phyloP scores from a whole-genome alignment of 177 flowering plant genomes.

The Vitis hybrid region DNA sequence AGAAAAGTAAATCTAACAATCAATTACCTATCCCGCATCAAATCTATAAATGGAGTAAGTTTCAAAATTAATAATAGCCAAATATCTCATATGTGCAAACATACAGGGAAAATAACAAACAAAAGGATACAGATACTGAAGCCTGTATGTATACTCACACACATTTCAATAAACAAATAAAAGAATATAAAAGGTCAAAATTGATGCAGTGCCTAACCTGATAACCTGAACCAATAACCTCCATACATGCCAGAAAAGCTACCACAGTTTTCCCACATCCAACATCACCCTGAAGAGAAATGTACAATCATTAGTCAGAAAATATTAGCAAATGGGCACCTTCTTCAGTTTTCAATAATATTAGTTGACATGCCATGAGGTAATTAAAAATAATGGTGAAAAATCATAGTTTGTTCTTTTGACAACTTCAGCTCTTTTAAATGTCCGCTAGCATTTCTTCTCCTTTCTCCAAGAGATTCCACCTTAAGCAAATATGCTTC shows the following conservation, averaged over 20 bases:
- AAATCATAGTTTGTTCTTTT: too few species aligned
- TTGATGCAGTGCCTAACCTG: conserved; percentile 52
- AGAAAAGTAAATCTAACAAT: conserved; percentile 8
- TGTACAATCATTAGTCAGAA: neutral
- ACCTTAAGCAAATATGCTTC: too few species aligned
- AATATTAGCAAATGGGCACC: neutral
- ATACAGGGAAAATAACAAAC: too few species aligned
- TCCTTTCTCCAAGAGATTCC: too few species aligned
- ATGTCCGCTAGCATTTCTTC: too few species aligned
- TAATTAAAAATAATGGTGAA: neutral
- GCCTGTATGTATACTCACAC: neutral
- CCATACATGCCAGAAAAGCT: conserved; percentile 96
- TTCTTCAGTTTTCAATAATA: neutral
- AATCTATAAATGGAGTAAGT: neutral
- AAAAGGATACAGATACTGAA: too few species aligned
- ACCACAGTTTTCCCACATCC: conserved; percentile 98
- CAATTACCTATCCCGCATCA: neutral
- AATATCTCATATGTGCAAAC: too few species aligned
- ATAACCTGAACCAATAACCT: conserved; percentile 86
- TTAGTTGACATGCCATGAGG: neutral
- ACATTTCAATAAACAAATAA: neutral
- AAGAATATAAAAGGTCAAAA: neutral
- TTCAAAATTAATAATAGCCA: neutral
- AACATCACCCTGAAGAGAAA: conserved; percentile 83
- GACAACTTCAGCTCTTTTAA: too few species aligned